phyloP scores from a whole-genome alignment of 1,139 yeast genomes.

The Schwanniomyces etchellsii region DNA sequence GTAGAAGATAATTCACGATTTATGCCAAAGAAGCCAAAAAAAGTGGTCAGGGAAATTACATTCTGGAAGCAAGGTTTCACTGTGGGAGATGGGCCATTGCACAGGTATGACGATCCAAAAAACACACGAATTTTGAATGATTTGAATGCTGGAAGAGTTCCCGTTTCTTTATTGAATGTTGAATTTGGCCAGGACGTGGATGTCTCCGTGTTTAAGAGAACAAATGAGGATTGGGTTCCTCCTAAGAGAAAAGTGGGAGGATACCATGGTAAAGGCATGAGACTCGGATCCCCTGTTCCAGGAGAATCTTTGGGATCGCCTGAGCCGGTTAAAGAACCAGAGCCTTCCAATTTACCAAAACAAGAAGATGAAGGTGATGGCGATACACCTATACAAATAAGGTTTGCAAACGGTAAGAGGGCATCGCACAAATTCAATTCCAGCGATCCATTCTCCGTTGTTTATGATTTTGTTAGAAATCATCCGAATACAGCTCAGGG shows the following conservation, averaged over 20 bases:
- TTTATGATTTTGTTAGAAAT: slow-evolving; percentile 62
- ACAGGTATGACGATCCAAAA: slow-evolving; percentile 85
- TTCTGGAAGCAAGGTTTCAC: slow-evolving; percentile 97
- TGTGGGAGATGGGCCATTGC: slow-evolving; percentile 84
- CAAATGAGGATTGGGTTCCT: slow-evolving; percentile 76
- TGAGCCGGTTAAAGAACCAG: slow-evolving; percentile 9
- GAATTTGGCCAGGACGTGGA: slow-evolving; percentile 94
- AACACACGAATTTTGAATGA: slow-evolving; percentile 74
- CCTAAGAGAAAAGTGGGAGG: slow-evolving; percentile 69
- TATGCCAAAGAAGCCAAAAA: slow-evolving; percentile 31
- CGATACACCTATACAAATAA: slow-evolving; percentile 73
- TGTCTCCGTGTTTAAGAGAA: slow-evolving; percentile 73
- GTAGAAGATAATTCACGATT: slow-evolving; percentile 26
- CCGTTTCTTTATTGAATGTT: slow-evolving; percentile 77
- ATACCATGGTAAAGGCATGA: slow-evolving; percentile 76
- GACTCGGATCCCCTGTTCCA: slow-evolving; percentile 87
- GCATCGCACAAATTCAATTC: slow-evolving; percentile 61
- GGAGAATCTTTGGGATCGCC: slow-evolving; percentile 42
- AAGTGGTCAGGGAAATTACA: slow-evolving; percentile 70
- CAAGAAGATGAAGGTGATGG: slow-evolving; percentile 42
- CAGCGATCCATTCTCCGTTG: slow-evolving; percentile 56
- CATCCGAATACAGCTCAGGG: slow-evolving; percentile 36
- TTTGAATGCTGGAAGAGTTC: slow-evolving; percentile 87
- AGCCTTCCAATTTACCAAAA: slow-evolving; percentile 11
- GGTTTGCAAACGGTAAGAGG: slow-evolving; percentile 79